phyloP scores from a whole-genome alignment of 2,329 filamentous ascomycete genomes.

The Chaetomiaceae sp. region DNA sequence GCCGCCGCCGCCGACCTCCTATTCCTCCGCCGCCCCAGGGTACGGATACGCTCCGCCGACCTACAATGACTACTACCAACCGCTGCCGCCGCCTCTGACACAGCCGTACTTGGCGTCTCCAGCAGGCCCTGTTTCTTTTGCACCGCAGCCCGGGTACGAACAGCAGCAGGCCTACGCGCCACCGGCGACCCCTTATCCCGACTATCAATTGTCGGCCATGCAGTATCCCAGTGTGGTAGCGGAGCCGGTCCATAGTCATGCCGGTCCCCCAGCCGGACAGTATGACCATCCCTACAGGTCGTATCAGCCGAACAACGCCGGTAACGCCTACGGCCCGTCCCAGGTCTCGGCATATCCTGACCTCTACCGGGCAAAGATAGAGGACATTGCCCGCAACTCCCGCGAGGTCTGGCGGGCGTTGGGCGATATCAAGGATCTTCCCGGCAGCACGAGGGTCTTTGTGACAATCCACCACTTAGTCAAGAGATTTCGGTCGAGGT shows the following conservation, averaged over 20 bases:
- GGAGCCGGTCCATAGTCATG: constrained; percentile 9
- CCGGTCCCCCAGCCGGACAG: constrained; percentile 12
- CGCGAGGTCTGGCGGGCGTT: constrained; percentile 59
- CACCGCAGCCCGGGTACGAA: constrained; percentile 13
- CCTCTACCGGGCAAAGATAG: constrained; percentile 42
- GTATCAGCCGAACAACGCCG: constrained; percentile 21
- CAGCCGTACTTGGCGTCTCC: constrained; percentile 9
- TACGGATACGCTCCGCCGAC: constrained; percentile 30
- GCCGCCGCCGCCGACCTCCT: constrained; percentile 13
- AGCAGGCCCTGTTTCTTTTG: constrained; percentile 6
- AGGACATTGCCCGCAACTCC: constrained; percentile 48
- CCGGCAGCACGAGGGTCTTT: constrained; percentile 56
- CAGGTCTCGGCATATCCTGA: constrained; percentile 30
- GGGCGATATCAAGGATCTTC: constrained; percentile 53
- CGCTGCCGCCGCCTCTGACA: constrained; percentile 12
- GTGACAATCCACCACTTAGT: constrained; percentile 59
- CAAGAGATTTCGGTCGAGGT: constrained; percentile 51
- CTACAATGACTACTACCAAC: constrained; percentile 28
- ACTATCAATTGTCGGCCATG: constrained; percentile 17
- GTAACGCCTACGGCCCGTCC: constrained; percentile 10
- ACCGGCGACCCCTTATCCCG: constrained; percentile 23
- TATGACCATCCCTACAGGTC: constrained; percentile 22
- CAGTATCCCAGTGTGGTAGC: constrained; percentile 4
- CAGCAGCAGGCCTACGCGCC: constrained; percentile 13
- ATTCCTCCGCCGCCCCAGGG: constrained; percentile 22